phyloP scores from a whole-genome alignment of 2,329 filamentous ascomycete genomes.

The Rutstroemia sydowiana region DNA sequence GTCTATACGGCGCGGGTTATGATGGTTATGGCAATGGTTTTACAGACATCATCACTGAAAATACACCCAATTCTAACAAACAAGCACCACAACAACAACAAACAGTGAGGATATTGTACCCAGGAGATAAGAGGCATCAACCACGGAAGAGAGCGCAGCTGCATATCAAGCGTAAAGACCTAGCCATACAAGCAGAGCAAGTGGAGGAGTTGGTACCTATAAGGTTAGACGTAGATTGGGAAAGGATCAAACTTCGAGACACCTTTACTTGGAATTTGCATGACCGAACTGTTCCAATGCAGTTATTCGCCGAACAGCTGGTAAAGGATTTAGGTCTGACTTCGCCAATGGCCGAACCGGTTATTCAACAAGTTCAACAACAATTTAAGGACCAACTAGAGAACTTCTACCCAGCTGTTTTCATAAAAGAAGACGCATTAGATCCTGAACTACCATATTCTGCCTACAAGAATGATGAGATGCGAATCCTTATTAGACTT shows the following conservation, averaged over 20 bases:
- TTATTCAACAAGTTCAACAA: slow-evolving; percentile 51
- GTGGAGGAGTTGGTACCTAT: slow-evolving; percentile 88
- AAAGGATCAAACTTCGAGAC: slow-evolving; percentile 90
- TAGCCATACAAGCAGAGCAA: slow-evolving; percentile 79
- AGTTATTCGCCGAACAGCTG: slow-evolving; percentile 80
- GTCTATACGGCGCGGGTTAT: slow-evolving; percentile 68
- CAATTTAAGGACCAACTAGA: slow-evolving; percentile 84
- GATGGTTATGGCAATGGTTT: slow-evolving; percentile 81
- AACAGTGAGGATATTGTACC: slow-evolving; percentile 60
- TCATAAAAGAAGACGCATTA: slow-evolving; percentile 80
- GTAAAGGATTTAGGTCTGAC: slow-evolving; percentile 85
- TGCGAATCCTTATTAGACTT: slow-evolving; percentile 90
- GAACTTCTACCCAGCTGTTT: slow-evolving; percentile 90
- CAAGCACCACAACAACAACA: slow-evolving; percentile 48
- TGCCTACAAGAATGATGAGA: slow-evolving; percentile 98
- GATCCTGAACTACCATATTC: slow-evolving; percentile 85
- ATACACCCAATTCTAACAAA: too few relatives aligned
- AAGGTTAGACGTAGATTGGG: slow-evolving; percentile 86
- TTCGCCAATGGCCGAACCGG: slow-evolving; percentile 58
- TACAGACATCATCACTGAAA: slow-evolving; percentile 57
- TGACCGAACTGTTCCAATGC: slow-evolving; percentile 72
- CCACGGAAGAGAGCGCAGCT: slow-evolving; percentile 70
- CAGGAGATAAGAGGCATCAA: slow-evolving; percentile 64
- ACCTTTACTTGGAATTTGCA: slow-evolving; percentile 99
- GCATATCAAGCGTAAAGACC: slow-evolving; percentile 70